Conservation (phyloP, 306 rosid genomes). For the Prunus salicina region DNA sequence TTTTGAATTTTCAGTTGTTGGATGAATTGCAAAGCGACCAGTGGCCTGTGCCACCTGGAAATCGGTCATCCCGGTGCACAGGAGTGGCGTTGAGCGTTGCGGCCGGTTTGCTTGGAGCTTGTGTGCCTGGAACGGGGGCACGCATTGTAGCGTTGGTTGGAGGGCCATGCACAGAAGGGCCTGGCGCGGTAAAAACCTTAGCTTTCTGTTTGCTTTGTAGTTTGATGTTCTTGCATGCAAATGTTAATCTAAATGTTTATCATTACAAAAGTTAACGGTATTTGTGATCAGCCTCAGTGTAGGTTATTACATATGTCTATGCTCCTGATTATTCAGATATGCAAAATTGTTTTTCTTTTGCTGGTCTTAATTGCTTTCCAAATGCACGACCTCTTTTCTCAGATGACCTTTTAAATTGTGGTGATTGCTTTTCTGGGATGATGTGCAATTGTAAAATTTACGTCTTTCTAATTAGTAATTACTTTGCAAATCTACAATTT, state of each 20-base stretch:
- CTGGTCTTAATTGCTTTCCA: too few relatives aligned
- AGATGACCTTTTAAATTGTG: neutral
- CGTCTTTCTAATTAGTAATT: neutral
- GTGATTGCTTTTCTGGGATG: neutral
- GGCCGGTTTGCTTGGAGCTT: constrained; percentile 86
- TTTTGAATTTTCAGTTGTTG: constrained; percentile 54
- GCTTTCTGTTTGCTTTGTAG: neutral
- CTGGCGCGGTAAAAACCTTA: constrained; percentile 69
- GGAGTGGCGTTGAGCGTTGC: constrained; percentile 95
- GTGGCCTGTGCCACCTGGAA: constrained; percentile 83
- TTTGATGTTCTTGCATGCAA: constrained; percentile 2
- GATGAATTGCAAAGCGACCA: constrained; percentile 94
- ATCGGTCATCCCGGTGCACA: constrained; percentile 73
- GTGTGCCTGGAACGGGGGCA: constrained; percentile 87
- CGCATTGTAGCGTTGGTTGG: constrained; percentile 92
- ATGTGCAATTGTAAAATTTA: neutral
- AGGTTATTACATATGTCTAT: neutral
- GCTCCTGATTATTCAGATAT: too few relatives aligned
- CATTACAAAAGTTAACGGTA: neutral
- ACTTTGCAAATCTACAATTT: neutral
- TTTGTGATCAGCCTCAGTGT: neutral
- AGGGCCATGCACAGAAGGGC: constrained; percentile 98
- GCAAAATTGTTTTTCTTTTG: too few relatives aligned
- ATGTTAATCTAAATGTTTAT: neutral
- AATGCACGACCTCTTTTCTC: too few relatives aligned